Evolutionary conservation across 192 early-diverging fungal genomes (phyloP).

Genomic region (Podila verticillata): DNA sequence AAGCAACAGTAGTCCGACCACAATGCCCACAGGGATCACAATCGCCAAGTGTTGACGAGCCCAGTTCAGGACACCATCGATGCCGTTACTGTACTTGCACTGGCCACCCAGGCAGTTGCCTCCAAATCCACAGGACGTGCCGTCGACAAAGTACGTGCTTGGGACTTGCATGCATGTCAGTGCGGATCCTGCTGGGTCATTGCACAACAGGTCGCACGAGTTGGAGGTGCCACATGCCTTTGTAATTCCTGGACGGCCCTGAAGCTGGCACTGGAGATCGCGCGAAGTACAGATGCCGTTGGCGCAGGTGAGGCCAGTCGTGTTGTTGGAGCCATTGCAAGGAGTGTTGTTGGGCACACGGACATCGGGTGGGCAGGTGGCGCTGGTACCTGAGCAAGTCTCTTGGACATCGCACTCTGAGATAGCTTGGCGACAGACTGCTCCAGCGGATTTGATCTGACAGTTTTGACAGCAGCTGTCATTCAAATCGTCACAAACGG

Average conservation of each 20-base stretch:
- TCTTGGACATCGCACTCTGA: slow-evolving; percentile 86
- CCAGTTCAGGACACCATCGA: slow-evolving; percentile 53
- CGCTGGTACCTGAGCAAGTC: slow-evolving; percentile 76
- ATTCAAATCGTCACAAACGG: slow-evolving; percentile 83
- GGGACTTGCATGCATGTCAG: slow-evolving; percentile 41
- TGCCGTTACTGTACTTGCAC: slow-evolving; percentile 38
- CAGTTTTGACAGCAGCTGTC: slow-evolving; percentile 87
- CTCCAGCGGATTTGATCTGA: slow-evolving; percentile 63
- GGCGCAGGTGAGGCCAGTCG: slow-evolving; percentile 64
- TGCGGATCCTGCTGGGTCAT: slow-evolving; percentile 53
- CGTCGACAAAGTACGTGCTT: slow-evolving; percentile 72
- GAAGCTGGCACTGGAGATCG: slow-evolving; percentile 73
- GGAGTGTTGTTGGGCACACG: slow-evolving; percentile 70
- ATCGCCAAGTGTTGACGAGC: slow-evolving; percentile 55
- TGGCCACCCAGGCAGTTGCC: slow-evolving; percentile 59
- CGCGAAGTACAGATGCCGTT: slow-evolving; percentile 80
- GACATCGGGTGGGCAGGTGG: slow-evolving; percentile 76
- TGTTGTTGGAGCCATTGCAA: slow-evolving; percentile 58
- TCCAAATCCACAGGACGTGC: slow-evolving; percentile 74
- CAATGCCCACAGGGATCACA: slow-evolving; percentile 57
- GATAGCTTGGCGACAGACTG: slow-evolving; percentile 76
- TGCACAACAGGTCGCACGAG: slow-evolving; percentile 75
- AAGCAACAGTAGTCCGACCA: slow-evolving; percentile 57
- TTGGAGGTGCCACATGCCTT: slow-evolving; percentile 66
- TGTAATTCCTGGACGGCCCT: slow-evolving; percentile 61